Conservation (phyloP, 352 stramenopile genomes). For the Phytopythium litorale region DNA sequence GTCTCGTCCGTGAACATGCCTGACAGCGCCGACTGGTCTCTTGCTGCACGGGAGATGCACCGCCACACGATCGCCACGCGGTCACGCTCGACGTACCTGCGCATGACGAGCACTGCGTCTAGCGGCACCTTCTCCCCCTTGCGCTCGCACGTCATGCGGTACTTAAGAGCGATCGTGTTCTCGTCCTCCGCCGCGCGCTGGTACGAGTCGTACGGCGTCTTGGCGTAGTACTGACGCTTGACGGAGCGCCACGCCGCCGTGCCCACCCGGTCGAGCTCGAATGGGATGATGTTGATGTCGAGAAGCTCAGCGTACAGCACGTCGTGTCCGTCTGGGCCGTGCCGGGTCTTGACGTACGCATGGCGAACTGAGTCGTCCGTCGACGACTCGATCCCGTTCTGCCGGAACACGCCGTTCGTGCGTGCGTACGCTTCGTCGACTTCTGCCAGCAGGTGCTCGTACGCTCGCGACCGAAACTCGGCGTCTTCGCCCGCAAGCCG, state of each 20-base stretch:
- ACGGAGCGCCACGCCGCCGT: conserved; percentile 34
- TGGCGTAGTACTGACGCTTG: conserved; percentile 33
- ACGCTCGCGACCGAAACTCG: conserved; percentile 15
- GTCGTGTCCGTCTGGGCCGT: conserved; percentile 15
- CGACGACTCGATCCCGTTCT: conserved; percentile 37
- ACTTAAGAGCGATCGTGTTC: conserved; percentile 44
- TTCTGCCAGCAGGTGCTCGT: conserved; percentile 31
- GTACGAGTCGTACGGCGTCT: conserved; percentile 31
- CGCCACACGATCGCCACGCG: conserved; percentile 57
- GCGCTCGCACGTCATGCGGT: conserved; percentile 21
- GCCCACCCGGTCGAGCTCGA: conserved; percentile 25
- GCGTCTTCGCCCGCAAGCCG: conserved; percentile 17
- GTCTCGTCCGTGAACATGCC: conserved; percentile 61
- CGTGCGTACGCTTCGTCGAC: conserved; percentile 33
- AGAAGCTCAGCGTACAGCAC: conserved; percentile 34
- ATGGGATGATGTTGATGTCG: conserved; percentile 41
- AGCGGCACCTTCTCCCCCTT: conserved; percentile 21
- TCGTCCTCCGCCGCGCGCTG: conserved; percentile 12
- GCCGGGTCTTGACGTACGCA: conserved; percentile 27
- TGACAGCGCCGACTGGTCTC: conserved; percentile 23
- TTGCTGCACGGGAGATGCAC: conserved; percentile 27
- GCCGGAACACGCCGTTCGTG: conserved; percentile 37
- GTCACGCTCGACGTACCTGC: conserved; percentile 33
- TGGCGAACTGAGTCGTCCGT: conserved; percentile 40
- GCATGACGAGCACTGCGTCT: conserved; percentile 47